Evolutionary conservation across 2,329 filamentous ascomycete species (phyloP), one percentile per base, ranked within the genome.

Genomic region (Penicillium palitans): DNA sequence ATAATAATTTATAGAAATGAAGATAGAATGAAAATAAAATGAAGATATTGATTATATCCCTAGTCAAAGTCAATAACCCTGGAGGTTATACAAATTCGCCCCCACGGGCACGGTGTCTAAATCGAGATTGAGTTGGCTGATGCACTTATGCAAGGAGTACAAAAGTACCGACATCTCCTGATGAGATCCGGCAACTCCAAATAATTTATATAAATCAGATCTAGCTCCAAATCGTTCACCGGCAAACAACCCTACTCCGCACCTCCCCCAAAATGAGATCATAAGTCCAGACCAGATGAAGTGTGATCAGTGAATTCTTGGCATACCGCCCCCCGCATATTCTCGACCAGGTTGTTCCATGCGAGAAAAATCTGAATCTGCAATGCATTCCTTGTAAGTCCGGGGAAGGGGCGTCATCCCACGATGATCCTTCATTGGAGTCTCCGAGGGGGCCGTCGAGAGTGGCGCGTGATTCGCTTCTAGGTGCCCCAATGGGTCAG

Each of bases 381-480:
- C 27, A 46, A 46, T 46, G 40, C 51, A 46, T 29, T 31, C 24
- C 17, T 42, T 24, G 6, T 10, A 47, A 53, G 51, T 47, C 51
- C 31, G 51, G 51, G 51, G 51, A 47, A 53, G 41, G 21, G 5
- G 21, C 29, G 29, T 46, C 40, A 37, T 35, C 29, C 25, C 25
- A 35, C 24, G 33, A 49, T 25, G 29, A 50, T 50, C 47, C 21
- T n/a, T n/a, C 13, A 12, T 31, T 25, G 40, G n/a, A n/a, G 19
- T 25, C 15, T 37, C 39, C 49, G n/a, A 45, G 19, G 50, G 12
- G 10, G 15, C 24, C 8, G 25, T 41, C 12, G 33, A 31, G 25
- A n/a, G 27, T 52, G 40, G 51, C 40, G 51, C 8, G 8, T 53
- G 51, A 53, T 53, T 53, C 40, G 41, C 40, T 47, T 53, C 21